phyloP scores from a whole-genome alignment of 352 stramenopile genomes.

The Globisporangium paroecandrum region DNA sequence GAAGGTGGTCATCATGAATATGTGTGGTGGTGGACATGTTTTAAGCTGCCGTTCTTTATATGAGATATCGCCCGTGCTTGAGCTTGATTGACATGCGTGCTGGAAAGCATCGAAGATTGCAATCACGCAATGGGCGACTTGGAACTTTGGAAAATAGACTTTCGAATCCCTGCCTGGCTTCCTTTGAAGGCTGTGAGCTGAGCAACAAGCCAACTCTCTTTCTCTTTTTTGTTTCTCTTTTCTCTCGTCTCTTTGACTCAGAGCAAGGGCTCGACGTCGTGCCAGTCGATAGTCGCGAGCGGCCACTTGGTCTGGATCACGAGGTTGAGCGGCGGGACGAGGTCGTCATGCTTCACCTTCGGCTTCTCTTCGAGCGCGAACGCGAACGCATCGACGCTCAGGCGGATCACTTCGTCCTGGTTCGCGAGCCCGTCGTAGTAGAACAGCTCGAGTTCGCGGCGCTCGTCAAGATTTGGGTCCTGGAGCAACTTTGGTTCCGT shows the following conservation, averaged over 20 bases:
- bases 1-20: neutral
- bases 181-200: neutral
- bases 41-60: neutral
- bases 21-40: neutral
- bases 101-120: neutral
- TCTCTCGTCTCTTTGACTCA: slow-evolving; percentile 22
- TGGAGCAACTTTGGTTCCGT: slow-evolving; percentile 27
- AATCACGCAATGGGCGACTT: neutral
- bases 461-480: slow-evolving; percentile 26
- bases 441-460: slow-evolving; percentile 61
- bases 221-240: neutral
- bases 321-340: slow-evolving; percentile 84
- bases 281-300: slow-evolving; percentile 78
- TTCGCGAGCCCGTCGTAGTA: slow-evolving; percentile 89
- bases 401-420: slow-evolving; percentile 82
- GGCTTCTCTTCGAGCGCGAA: slow-evolving; percentile 25
- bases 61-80: neutral
- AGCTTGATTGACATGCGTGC: neutral
- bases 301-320: slow-evolving; percentile 90
- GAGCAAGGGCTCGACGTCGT: slow-evolving; percentile 82
- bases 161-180: neutral
- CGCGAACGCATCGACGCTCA: slow-evolving; percentile 44
- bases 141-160: neutral
- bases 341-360: slow-evolving; percentile 44
- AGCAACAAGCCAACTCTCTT: neutral